Base-by-base conservation (phyloP, 352 stramenopile species). In the Globisporangium barbulae region DNA sequence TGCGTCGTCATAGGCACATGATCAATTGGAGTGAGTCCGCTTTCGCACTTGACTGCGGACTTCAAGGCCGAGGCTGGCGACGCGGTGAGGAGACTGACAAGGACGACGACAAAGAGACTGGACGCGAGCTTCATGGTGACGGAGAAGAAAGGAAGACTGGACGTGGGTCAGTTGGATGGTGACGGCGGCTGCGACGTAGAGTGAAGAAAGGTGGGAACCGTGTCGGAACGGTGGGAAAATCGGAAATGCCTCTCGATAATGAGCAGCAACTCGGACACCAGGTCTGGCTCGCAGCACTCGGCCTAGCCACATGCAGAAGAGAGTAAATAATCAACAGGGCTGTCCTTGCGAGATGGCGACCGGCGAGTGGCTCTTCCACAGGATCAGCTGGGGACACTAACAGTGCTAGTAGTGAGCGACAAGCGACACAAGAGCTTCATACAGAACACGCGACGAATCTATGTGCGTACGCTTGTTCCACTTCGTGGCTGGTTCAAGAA, bases 301-400 rank as follows among this genome's bases (percentile, higher is more conserved):
- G 28, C 28, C 39, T 8, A 28, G 7, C 25, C 39, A 39, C 49
- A 39, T 15, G 28, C 15, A 37, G 17, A 4, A 7, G 49, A 55
- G 49, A 39, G 17, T 9, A 22, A 15, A 6, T 47, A 21, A n/a
- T 22, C 13, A 9, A 22, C 8, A 5, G 15, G 15, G n/a, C 13
- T 21, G 41, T 21, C 41, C 41, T 54, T 25, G 15, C 48, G 48
- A 37, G 30, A 25, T n/a, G 25, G 48, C 48, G 48, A 54, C 30
- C 25, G 22, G 17, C 49, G 2, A 39, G 49, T 28, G 25, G 33
- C 49, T 55, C 49, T 55, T 55, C 49, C 49, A 55, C 28, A 9
- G 35, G 28, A 25, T 17, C 49, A 55, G 28, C 49, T 55, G 49
- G 49, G 49, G 28, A 35, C 49, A 55, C 49, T n/a, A 17, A 41